phyloP scores from a whole-genome alignment of 306 rosid species.

The Lathyrus aphaca region DNA sequence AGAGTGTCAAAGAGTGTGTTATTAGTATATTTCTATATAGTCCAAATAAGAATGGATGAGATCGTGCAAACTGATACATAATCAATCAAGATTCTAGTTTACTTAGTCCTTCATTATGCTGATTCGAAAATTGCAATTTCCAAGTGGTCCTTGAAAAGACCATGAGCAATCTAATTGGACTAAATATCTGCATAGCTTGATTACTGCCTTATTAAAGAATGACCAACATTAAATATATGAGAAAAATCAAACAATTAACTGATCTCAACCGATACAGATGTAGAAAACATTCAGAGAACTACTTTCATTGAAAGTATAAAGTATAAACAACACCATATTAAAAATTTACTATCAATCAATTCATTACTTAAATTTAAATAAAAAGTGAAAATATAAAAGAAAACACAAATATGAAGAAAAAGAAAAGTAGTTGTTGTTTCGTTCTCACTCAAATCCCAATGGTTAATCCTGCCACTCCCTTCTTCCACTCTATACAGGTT shows the following conservation, averaged over 20 bases:
- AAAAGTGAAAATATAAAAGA: too few relatives aligned
- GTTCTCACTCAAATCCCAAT: too few relatives aligned
- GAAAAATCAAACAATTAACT: not conserved
- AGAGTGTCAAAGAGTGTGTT: not conserved
- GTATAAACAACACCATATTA: not conserved
- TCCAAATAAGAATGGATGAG: not conserved
- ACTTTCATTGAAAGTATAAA: constrained; percentile 10
- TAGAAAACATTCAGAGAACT: constrained; percentile 1
- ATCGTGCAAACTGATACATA: not conserved
- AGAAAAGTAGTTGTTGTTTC: too few relatives aligned
- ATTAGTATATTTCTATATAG: not conserved
- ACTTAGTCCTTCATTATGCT: not conserved
- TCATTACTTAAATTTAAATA: too few relatives aligned
- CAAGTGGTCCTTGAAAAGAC: constrained; percentile 21
- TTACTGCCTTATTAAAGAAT: constrained; percentile 3
- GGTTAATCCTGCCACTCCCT: too few relatives aligned
- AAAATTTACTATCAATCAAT: too few relatives aligned
- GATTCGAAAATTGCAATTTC: constrained; percentile 17
- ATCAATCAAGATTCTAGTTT: constrained; percentile 9
- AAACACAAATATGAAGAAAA: too few relatives aligned
- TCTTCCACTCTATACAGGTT: too few relatives aligned
- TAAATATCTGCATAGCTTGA: constrained; percentile 11
- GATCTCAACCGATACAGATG: not conserved
- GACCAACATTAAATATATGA: not conserved
- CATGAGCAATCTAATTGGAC: not conserved